Base-by-base conservation (phyloP, 1,284 basidiomycete species). In the Volvariella surrecta region DNA sequence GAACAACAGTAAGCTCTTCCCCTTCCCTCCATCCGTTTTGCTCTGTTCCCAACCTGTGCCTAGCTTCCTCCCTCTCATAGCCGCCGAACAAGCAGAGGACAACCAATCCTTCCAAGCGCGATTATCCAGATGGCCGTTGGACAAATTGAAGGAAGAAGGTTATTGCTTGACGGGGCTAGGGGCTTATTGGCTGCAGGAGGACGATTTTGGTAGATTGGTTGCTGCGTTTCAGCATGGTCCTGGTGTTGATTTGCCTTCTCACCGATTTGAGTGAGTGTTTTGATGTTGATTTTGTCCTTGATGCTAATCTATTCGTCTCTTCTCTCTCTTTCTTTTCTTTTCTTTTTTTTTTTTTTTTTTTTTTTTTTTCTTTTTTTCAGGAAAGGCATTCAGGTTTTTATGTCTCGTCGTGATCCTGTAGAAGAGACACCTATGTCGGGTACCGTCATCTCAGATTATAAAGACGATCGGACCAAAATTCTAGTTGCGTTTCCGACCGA, bases 41-140 rank as follows among this genome's bases (percentile, higher is more conserved):
- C 2, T 17, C 13, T 13, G 18, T 17, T 30, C 11, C 34, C 43
- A 19, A 28, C 20, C 15, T n/a, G 35, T 11, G 21, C 13, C n/a
- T 30, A 89, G 86, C 40, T 90, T 88, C 56, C 32, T 74, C 13
- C 71, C 74, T 0, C 64, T 89, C 3, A 58, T 90, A 2, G 60
- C 67, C 13, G 69, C 73, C 2, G 88, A 90, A 60, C 77, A 81
- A 56, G 66, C 64, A 1, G 76, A 85, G 52, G 76, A 75, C 32
- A 76, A 82, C 50, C 66, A 66, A 1, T 65, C 73, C 1, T 54
- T 85, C 22, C 67, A 69, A 20, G 67, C 80, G 46, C 74, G 89
- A 28, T 65, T 91, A 11, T 64, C 73, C 0, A 74, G 70, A 17
- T 89, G 85, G 84, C 64, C 75, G 1, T 48, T 80, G 3, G 64